Percentiles rank a stretch among this genome's conserved stretches.
phyloP scores from a whole-genome alignment of 225 moss, liverwort and hornwort species.

The Climacium dendroides region DNA sequence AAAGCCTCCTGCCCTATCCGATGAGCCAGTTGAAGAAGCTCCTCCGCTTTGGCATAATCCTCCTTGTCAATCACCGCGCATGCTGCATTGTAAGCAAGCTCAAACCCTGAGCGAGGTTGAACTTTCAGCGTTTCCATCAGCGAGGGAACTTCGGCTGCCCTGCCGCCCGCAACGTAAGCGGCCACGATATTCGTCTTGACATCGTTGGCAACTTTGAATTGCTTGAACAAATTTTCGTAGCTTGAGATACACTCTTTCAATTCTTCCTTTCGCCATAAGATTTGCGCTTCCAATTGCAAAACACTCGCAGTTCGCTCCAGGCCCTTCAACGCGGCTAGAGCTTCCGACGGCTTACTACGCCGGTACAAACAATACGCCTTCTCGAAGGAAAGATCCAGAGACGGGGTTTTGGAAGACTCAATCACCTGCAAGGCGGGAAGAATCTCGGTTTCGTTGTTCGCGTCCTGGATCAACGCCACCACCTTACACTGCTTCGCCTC shows the following conservation, averaged over 20 bases:
- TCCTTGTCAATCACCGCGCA: slow-evolving; percentile 65
- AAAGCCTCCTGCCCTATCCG: slow-evolving; percentile 78
- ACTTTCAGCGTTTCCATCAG: slow-evolving; percentile 72
- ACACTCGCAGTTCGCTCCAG: slow-evolving; percentile 42
- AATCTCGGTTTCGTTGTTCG: slow-evolving; percentile 32
- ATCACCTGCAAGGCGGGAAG: slow-evolving; percentile 60
- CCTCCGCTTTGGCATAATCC: slow-evolving; percentile 75
- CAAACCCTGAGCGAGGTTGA: slow-evolving; percentile 55
- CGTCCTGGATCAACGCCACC: slow-evolving; percentile 65
- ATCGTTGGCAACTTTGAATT: slow-evolving; percentile 58
- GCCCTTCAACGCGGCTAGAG: slow-evolving; percentile 49
- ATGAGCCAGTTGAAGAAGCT: slow-evolving; percentile 70
- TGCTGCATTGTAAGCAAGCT: slow-evolving; percentile 81
- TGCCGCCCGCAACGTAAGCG: slow-evolving; percentile 74
- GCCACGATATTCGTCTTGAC: slow-evolving; percentile 93
- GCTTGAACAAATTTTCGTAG: slow-evolving; percentile 63
- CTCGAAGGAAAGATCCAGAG: slow-evolving; percentile 48
- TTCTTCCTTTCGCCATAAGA: slow-evolving; percentile 70
- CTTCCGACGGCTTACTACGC: slow-evolving; percentile 45
- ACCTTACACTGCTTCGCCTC: slow-evolving; percentile 91
- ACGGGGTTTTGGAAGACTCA: slow-evolving; percentile 23
- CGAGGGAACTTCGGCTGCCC: slow-evolving; percentile 62
- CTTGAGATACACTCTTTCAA: slow-evolving; percentile 48
- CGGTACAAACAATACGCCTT: slow-evolving; percentile 95
- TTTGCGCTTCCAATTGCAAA: slow-evolving; percentile 87